Base-by-base conservation (phyloP, 75 land plant species). In the Isoetes taiwanensis region DNA sequence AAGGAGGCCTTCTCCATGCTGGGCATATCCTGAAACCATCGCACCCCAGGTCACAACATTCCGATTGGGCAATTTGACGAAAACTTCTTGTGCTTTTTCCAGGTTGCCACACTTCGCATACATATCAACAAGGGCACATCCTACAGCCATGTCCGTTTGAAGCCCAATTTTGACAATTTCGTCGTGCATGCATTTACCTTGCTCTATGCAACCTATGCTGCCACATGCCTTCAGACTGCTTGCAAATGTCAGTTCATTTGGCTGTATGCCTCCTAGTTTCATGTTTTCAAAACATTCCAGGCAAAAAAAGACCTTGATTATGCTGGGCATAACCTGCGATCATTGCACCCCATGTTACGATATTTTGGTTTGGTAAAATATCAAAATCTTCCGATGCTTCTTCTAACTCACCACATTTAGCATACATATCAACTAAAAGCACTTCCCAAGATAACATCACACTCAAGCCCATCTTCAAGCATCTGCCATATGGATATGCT, bases 341-440 rank as follows among this genome's bases (percentile, higher is more conserved):
- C 66, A 80, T 70, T 2, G 76, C 63, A 62, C 66, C 76, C 84
- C 84, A 80, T 3, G 80, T 41, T 4, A 76, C 57, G 1, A 65
- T 54, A 64, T 80, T 68, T 50, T n/a, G 71, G 1, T 32, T 25
- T 32, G 41, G 23, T 57, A 77, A 63, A 39, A 17, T 28, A 53
- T 73, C 74, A 42, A 83, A 82, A 0, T 73, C 34, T 17, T 64
- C 41, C 34, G 32, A 60, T 1, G 86, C 86, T 30, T 64, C 67
- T 0, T 77, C 55, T 55, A 82, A 29, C 48, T 65, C 43, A 3
- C 79, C 85, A 64, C 79, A 72, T 54, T 82, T 78, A n/a, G 79
- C 69, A 64, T 82, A 79, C 75, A 72, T 75, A 35, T 78, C 82
- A 35, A 76, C n/a, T 72, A 27, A 79, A 52, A 27, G 82, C 69